A percentile compares a stretch with the other conserved stretches of the same genome.
Conservation (phyloP, 352 stramenopile species). For the Phytopythium kandeliae region DNA sequence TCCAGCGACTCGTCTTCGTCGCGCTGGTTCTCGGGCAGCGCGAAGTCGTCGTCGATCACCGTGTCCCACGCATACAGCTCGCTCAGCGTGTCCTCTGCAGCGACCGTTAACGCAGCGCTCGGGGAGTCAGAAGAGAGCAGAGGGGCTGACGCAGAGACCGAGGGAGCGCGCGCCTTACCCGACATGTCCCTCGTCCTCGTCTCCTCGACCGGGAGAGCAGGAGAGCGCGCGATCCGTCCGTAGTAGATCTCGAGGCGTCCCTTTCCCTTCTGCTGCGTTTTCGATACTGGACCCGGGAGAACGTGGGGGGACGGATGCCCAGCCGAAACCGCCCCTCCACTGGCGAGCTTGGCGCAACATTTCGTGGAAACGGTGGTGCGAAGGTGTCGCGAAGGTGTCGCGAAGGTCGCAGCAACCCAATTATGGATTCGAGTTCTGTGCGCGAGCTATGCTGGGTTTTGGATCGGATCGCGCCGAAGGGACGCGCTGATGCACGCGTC, state of each 20-base stretch:
- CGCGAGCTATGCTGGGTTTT: not conserved
- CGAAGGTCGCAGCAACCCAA: not conserved
- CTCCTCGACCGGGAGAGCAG: not conserved
- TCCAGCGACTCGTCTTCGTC: constrained; percentile 72
- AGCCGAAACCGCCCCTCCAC: not conserved
- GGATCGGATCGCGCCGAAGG: constrained; percentile 2
- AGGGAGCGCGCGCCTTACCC: not conserved
- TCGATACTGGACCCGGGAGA: constrained; percentile 3
- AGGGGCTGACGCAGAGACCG: not conserved
- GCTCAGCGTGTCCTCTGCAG: constrained; percentile 32
- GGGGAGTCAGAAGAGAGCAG: not conserved
- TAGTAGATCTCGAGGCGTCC: not conserved
- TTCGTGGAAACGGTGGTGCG: not conserved
- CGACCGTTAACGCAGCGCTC: not conserved
- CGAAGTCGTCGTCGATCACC: constrained; percentile 56
- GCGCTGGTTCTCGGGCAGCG: constrained; percentile 25
- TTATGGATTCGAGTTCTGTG: not conserved
- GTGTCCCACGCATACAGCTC: constrained; percentile 70
- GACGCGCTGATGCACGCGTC: not conserved
- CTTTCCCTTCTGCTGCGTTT: not conserved
- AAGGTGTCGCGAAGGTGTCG: not conserved
- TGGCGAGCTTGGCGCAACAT: constrained; percentile 1
- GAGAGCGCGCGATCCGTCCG: not conserved
- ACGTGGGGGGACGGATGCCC: not conserved
- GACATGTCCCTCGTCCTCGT: not conserved